Evolutionary conservation across 306 rosid species (phyloP), one percentile per base, ranked within the genome.

Genomic region (Crataegus laevigata): DNA sequence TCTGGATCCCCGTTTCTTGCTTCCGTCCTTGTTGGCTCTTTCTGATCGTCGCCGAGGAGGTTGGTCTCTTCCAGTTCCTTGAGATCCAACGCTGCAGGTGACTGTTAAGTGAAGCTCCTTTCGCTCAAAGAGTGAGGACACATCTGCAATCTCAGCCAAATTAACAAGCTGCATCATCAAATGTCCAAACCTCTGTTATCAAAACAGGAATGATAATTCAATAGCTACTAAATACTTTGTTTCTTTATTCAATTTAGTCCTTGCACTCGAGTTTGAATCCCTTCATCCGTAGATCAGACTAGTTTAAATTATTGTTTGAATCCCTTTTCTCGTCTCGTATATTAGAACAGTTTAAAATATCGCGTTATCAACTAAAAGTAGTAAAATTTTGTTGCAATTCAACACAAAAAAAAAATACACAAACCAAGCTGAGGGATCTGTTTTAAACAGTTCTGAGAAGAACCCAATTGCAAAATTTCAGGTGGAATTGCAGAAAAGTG

Each of bases 121-220:
- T 36, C 43, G 47, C 69, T 68, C 67, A 22, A 68, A 74, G n/a
- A 61, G 51, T 66, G 83, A 71, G 43, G 65, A 28, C 72, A 78
- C 76, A 82, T 81, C 96, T 75, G 86, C 87, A 84, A 84, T 77
- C 81, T 88, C 90, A 79, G 92, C 84, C 89, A 90, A 81, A 88
- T 84, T 69, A 85, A 88, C 70, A 88, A 84, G 89, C 91, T 86
- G 92, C 92, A 90, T 84, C 90, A 86, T 74, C 52, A 72, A 62
- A 22, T 52, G 4, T 57, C 52, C 54, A 14, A 51, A 14, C 22
- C 15, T 62, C 62, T 10, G 43, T 40, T 40, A 12, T 14, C 12
- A 30, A 19, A 36, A 72, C 34, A 30, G 51, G 71, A 66, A 28
- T 42, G 74, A 22, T 25, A 19, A 61, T 40, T 34, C 19, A 47